Evolutionary conservation across 805 yeast species (phyloP), one percentile per base, ranked within the genome.

Genomic region (Suhomyces sp.): DNA sequence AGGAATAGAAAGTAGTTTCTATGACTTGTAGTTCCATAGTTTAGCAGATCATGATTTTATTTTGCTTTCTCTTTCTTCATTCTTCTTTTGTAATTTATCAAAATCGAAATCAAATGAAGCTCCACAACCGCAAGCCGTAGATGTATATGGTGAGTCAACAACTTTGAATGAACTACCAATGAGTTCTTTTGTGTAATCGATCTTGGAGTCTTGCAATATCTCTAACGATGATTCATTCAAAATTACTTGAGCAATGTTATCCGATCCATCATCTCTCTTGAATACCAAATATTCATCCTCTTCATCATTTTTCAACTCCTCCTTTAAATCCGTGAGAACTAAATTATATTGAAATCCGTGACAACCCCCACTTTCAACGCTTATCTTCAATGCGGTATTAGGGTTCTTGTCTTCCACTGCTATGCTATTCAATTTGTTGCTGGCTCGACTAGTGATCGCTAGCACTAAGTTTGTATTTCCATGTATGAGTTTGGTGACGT

Each of bases 311-410:
- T 44, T 44, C 11, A 65, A 48, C 33, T 67, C 74, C 21, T 59
- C 49, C 4, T 40, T 38, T 27, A 65, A 46, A 39, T 74, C 72
- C 4, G 79, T 71, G 28, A 93, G 68, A 35, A 78, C 74, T 51
- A 93, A 65, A 44, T 83, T 74, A 54, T 93, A 93, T 60, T 93
- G 98, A 61, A 87, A 93, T 13, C 98, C 98, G 58, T 93, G 98
- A 57, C 98, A 93, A 1, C 98, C 98, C 7, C 98, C 98, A 52
- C 95, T 83, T 49, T 88, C 96, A 7, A 93, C 97, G 9, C 71
- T 65, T 3, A 91, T 77, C 33, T 83, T 68, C 13, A 91, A 64
- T 0, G 88, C 87, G n/a, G 79, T 51, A 21, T 77, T 63, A 1
- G 78, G 76, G 35, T 81, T 74, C 6, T 63, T 46, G 37, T 86